Conservation (phyloP, 169 alveolate species). For the Plasmodium falciparum region DNA sequence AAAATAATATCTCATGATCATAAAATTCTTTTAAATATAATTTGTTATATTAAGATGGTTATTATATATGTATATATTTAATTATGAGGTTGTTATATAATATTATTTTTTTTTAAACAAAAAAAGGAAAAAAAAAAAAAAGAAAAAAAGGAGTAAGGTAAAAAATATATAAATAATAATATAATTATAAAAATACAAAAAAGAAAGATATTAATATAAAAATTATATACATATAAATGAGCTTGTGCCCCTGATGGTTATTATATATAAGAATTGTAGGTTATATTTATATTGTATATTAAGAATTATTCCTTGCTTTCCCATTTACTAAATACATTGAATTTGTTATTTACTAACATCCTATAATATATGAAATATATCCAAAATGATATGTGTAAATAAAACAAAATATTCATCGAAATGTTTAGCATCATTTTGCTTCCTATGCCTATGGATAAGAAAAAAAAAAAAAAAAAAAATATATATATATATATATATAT, state of each 20-base stretch:
- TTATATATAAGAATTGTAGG: neutral
- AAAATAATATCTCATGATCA: too few relatives aligned
- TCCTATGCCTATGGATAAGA: constrained; percentile 77
- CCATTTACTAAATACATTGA: constrained; percentile 86
- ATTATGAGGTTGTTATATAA: too few relatives aligned
- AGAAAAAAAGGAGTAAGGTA: neutral
- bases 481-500: too few relatives aligned
- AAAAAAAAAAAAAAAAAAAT: constrained; percentile 3
- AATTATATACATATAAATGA: neutral
- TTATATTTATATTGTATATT: neutral
- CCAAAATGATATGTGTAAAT: constrained; percentile 82
- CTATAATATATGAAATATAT: constrained; percentile 82
- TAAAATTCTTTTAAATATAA: too few relatives aligned
- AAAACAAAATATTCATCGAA: constrained; percentile 79
- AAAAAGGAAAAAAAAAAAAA: neutral
- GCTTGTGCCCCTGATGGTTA: neutral
- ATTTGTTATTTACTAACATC: constrained; percentile 83
- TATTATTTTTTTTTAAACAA: neutral
- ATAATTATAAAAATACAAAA: neutral
- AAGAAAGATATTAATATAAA: neutral
- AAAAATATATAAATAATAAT: neutral
- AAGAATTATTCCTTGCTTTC: constrained; percentile 69
- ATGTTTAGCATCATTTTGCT: constrained; percentile 84
- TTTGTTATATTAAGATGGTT: too few relatives aligned
- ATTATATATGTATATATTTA: too few relatives aligned